Evolutionary conservation across 2,329 filamentous ascomycete species (phyloP).

Genomic region (Geosmithia morbida): DNA sequence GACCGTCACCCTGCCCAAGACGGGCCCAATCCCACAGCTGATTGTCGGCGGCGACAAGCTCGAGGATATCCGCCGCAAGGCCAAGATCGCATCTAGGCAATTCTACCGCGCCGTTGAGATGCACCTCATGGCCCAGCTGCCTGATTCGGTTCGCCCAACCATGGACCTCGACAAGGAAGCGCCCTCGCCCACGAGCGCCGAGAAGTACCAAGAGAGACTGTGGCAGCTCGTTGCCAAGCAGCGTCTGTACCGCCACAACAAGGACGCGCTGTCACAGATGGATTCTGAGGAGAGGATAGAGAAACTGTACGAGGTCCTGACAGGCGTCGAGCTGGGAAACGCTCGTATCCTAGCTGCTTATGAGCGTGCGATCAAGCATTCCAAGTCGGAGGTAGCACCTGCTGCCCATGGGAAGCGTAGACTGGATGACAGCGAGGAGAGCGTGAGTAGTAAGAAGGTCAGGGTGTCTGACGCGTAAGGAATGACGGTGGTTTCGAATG

Average conservation of each 20-base stretch:
- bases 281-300: conserved; percentile 54
- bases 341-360: conserved; percentile 41
- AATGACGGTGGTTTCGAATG: background rate
- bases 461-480: conserved; percentile 19
- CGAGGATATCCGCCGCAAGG: conserved; percentile 39
- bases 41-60: conserved; percentile 45
- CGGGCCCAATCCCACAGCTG: conserved; percentile 28
- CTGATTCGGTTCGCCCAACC: conserved; percentile 38
- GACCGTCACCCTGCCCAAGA: conserved; percentile 29
- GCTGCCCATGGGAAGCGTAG: conserved; percentile 30
- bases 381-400: conserved; percentile 2
- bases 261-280: conserved; percentile 54
- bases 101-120: conserved; percentile 64
- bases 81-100: conserved; percentile 65
- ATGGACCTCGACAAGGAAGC: conserved; percentile 25
- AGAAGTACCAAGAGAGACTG: conserved; percentile 50
- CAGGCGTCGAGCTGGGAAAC: conserved; percentile 59
- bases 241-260: conserved; percentile 61
- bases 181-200: conserved; percentile 31
- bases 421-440: conserved; percentile 13
- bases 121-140: conserved; percentile 50
- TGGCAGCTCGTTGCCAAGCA: conserved; percentile 69
- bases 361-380: conserved; percentile 21
- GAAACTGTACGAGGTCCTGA: conserved; percentile 56
- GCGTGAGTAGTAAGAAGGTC: conserved; percentile 27